Percentiles rank a stretch among this genome's conserved stretches.
Evolutionary conservation across 2,329 filamentous ascomycete species (phyloP).

Genomic region (Apiospora sp.): DNA sequence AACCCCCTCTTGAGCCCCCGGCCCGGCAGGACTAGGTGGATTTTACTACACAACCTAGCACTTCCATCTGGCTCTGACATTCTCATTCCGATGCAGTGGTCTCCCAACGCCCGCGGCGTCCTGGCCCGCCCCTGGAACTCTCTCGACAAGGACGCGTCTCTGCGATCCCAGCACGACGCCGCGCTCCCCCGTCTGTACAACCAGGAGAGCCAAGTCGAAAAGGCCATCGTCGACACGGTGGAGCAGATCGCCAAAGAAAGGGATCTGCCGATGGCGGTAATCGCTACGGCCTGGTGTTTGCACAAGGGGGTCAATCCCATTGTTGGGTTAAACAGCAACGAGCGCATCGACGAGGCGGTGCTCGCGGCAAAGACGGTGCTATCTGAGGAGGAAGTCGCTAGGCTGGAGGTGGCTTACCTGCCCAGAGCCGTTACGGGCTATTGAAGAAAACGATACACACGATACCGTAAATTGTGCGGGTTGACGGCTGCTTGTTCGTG

Average conservation of each 20-base stretch:
- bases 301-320: constrained; percentile 57
- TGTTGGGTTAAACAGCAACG: constrained; percentile 57
- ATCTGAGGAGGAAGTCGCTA: constrained; percentile 55
- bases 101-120: not conserved
- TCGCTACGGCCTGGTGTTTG: constrained; percentile 63
- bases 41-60: no score
- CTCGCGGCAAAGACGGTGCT: constrained; percentile 48
- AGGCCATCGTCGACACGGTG: constrained; percentile 54
- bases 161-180: not conserved
- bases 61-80: no score
- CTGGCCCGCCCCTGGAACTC: not conserved
- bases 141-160: not conserved
- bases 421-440: not conserved
- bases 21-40: no score
- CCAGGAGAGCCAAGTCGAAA: constrained; percentile 20
- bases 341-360: constrained; percentile 63
- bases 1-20: constrained; percentile 27
- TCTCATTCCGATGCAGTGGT: constrained; percentile 29
- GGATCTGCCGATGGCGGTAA: constrained; percentile 63
- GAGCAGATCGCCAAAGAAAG: constrained; percentile 57
- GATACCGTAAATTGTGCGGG: no score
- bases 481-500: no score
- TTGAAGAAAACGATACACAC: not conserved
- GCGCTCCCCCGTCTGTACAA: not conserved
- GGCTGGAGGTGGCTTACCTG: not conserved